These are phyloP conservation scores for Hypoxylon subgilvum DNA, from an alignment of 495 filamentous ascomycete species.

Conservation along the genomic window DNA sequence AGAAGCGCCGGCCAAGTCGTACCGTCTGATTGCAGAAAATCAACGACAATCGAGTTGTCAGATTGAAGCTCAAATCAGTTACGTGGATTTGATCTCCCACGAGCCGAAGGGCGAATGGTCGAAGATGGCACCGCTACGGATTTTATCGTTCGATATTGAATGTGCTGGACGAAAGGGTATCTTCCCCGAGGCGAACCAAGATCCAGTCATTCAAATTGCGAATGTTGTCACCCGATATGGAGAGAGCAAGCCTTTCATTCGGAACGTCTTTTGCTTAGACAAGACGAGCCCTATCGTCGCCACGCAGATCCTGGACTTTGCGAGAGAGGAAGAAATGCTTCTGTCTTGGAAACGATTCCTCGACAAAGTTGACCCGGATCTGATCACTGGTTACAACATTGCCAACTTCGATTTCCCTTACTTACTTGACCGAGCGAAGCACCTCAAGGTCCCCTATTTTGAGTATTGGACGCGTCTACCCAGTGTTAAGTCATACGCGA, in stretches of 20 bases:
- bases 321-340: constrained; percentile 83
- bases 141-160: constrained; percentile 98
- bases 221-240: constrained; percentile 97
- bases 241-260: constrained; percentile 92
- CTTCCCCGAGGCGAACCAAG: constrained; percentile 88
- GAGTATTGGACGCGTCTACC: constrained; percentile 83
- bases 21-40: constrained; percentile 63
- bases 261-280: constrained; percentile 95
- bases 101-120: constrained; percentile 93
- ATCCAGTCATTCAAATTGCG: constrained; percentile 98
- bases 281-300: constrained; percentile 91
- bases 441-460: constrained; percentile 77
- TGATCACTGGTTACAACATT: constrained; percentile 99
- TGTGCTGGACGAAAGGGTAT: constrained; percentile 97
- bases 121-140: constrained; percentile 94
- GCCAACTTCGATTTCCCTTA: constrained; percentile 99
- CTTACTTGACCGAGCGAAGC: constrained; percentile 84
- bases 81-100: constrained; percentile 83
- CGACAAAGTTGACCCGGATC: constrained; percentile 89
- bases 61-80: constrained; percentile 86
- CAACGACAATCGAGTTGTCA: constrained; percentile 88
- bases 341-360: constrained; percentile 88
- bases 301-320: constrained; percentile 85
- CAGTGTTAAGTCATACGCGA: constrained; percentile 67
- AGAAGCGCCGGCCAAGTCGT: constrained; percentile 76